A percentile compares a stretch with the other conserved stretches of the same genome.
phyloP scores from a whole-genome alignment of 2,329 filamentous ascomycete species.

The Scedosporium apiospermum region DNA sequence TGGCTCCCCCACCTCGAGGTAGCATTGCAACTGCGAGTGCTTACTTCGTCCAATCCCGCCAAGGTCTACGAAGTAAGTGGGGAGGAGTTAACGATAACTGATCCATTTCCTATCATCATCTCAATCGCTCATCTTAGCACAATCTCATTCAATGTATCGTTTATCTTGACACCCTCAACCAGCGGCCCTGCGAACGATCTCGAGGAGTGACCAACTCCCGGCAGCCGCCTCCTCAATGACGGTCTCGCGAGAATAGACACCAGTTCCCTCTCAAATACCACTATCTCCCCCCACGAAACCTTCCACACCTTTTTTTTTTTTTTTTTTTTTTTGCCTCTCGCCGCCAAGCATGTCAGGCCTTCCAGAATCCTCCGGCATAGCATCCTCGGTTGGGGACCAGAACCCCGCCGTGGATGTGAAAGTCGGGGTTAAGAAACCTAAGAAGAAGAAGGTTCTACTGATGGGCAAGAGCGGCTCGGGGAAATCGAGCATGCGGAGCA shows the following conservation, averaged over 20 bases:
- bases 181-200: not conserved
- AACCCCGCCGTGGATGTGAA: not conserved
- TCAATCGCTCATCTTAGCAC: too few relatives aligned
- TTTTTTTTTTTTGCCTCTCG: too few relatives aligned
- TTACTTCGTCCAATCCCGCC: too few relatives aligned
- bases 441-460: slow-evolving; percentile 79
- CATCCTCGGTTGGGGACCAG: not conserved
- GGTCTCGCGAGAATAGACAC: not conserved
- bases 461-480: slow-evolving; percentile 97
- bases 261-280: not conserved
- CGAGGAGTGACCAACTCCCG: not conserved
- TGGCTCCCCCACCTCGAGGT: not conserved
- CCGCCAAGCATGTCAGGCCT: slow-evolving; percentile 2
- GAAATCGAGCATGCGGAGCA: slow-evolving; percentile 96
- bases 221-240: not conserved
- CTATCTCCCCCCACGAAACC: not conserved
- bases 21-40: not conserved
- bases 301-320: not conserved
- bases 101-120: too few relatives aligned
- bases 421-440: slow-evolving; percentile 52
- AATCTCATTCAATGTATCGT: too few relatives aligned
- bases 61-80: too few relatives aligned
- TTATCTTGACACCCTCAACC: not conserved
- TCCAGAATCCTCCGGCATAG: not conserved
- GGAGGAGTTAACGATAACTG: too few relatives aligned